Percentiles rank a stretch among this genome's conserved stretches.
Conservation (phyloP, 2,329 filamentous ascomycete species). For the Neoscytalidium dimidiatum region DNA sequence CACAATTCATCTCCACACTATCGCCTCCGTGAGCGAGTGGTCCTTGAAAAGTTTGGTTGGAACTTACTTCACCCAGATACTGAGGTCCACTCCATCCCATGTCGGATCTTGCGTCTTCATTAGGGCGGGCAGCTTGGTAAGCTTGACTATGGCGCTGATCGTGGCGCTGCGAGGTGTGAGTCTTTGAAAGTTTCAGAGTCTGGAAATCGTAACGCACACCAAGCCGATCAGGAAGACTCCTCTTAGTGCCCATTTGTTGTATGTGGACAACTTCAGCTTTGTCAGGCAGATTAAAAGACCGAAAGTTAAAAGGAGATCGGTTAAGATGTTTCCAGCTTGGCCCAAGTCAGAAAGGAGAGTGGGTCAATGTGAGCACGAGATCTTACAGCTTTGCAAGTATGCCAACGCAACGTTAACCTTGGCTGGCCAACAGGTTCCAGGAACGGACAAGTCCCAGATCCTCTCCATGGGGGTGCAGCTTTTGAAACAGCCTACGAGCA, state of each 20-base stretch:
- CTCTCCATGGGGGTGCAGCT: conserved; percentile 30
- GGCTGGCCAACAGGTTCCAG: conserved; percentile 28
- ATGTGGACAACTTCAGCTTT: conserved; percentile 27
- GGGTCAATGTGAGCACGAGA: not conserved
- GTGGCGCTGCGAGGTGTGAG: conserved; percentile 25
- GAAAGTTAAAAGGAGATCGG: conserved; percentile 30
- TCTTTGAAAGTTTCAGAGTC: not conserved
- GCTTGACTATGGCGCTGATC: conserved; percentile 31
- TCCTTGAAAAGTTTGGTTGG: not conserved
- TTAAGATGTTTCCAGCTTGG: conserved; percentile 26
- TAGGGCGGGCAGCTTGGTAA: conserved; percentile 28
- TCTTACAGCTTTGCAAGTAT: not conserved
- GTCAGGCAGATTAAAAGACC: conserved; percentile 31
- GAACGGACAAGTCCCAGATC: conserved; percentile 29
- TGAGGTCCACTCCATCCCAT: conserved; percentile 28
- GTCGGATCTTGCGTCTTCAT: conserved; percentile 28
- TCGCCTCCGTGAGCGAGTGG: not conserved
- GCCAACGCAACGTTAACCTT: conserved; percentile 20
- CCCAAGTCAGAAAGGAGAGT: not conserved
- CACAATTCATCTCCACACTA: conserved; percentile 12
- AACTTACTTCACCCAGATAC: conserved; percentile 25
- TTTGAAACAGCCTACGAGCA: conserved; percentile 27
- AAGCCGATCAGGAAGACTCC: conserved; percentile 32
- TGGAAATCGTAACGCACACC: conserved; percentile 23
- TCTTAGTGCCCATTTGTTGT: conserved; percentile 30